Conservation (phyloP, 1,139 yeast species). For the Yamadazyma spencermartinsiae region DNA sequence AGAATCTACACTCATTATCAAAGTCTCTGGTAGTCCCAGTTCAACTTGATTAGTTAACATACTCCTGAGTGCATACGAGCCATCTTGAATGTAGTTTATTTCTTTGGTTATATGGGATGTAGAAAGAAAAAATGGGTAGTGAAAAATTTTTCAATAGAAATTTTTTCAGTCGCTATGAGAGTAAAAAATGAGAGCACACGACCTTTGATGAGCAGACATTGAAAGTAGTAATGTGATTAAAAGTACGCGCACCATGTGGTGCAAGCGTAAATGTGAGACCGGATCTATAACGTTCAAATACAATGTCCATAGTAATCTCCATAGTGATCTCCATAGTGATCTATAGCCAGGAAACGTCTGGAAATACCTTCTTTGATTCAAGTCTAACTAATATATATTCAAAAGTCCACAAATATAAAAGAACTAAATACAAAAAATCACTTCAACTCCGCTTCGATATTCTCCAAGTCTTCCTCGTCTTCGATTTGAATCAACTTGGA, state of each 20-base stretch:
- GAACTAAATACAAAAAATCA: neutral
- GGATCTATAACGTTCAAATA: too few relatives aligned
- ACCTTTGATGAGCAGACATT: slow-evolving; percentile 1
- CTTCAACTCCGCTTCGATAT: slow-evolving; percentile 29
- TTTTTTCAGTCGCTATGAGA: slow-evolving; percentile 16
- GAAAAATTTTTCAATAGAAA: slow-evolving; percentile 15
- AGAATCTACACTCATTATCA: slow-evolving; percentile 11
- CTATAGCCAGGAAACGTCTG: too few relatives aligned
- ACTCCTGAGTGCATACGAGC: slow-evolving; percentile 83
- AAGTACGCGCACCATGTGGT: too few relatives aligned
- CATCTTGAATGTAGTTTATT: slow-evolving; percentile 54
- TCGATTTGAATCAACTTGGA: slow-evolving; percentile 58
- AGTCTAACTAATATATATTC: too few relatives aligned
- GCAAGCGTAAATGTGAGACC: slow-evolving; percentile 2
- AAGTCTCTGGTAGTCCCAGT: slow-evolving; percentile 4
- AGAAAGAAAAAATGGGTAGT: slow-evolving; percentile 8
- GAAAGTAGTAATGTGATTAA: too few relatives aligned
- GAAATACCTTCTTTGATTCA: too few relatives aligned
- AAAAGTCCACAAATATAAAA: neutral
- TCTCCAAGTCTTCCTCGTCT: slow-evolving; percentile 65
- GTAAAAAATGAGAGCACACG: neutral
- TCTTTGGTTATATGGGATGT: slow-evolving; percentile 12
- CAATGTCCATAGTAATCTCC: too few relatives aligned
- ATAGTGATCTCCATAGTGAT: too few relatives aligned
- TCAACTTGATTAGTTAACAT: slow-evolving; percentile 38